Evolutionary conservation across 1,284 basidiomycete species (phyloP), one percentile per base, ranked within the genome.

Genomic region (Testicularia cyperi): DNA sequence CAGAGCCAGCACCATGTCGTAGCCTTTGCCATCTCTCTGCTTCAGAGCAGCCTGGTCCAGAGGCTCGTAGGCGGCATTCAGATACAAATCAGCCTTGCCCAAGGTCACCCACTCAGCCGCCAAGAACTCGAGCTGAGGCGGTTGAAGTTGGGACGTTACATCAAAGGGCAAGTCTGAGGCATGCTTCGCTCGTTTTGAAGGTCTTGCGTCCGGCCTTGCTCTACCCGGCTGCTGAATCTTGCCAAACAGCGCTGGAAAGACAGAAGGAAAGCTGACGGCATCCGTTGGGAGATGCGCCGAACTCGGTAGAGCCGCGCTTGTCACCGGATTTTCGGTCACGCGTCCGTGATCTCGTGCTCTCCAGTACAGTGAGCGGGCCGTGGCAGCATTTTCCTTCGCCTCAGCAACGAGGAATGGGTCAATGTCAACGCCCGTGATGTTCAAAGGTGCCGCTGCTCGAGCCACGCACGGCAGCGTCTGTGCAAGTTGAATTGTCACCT

Each of bases 361-460:
- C 30, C 30, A 9, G 18, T 45, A 25, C 6, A 40, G 40, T 2
- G 55, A 58, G 0, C 44, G 40, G 8, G 48, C 48, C 5, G 30
- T 23, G 3, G 20, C 44, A 15, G 48, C 56, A 13, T 48, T 41
- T 8, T 44, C 20, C 18, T 37, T 28, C 6, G 60, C 60, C 21
- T 63, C 43, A 18, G 24, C 25, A 35, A 63, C 38, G 18, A 63
- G 33, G 10, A 15, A 16, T 3, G 60, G 42, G 36, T 57, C 60
- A 20, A 54, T 53, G 32, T 63, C 60, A 1, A 63, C 60, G 5
- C 60, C 60, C 0, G 36, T 21, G 5, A 63, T 29, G 9, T 16
- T 13, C 7, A 30, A 22, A 12, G 13, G 30, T 26, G 8, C 13
- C 3, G n/a, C 5, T 12, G 32, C 16, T 12, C 19, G 21, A n/a